phyloP scores from a whole-genome alignment of 192 early-diverging fungal species.

The Entomortierella parvispora region DNA sequence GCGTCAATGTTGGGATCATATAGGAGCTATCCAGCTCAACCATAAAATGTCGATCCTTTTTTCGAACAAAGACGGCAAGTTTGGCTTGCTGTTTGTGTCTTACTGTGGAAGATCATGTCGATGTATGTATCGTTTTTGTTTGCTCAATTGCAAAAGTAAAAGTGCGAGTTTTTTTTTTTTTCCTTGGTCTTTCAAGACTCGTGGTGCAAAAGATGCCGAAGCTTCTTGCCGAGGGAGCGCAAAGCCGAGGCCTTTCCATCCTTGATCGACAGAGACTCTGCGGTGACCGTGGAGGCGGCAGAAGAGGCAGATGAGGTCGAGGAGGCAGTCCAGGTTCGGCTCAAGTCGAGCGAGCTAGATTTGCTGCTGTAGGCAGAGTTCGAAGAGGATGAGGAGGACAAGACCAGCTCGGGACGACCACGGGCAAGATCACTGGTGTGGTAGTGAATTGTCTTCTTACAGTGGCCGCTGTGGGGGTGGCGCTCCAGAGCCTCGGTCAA shows the following conservation, averaged over 20 bases:
- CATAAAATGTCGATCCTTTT: too few species aligned
- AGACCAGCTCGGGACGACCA: constrained; percentile 1
- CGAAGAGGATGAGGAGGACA: background rate
- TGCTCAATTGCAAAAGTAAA: background rate
- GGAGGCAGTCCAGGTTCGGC: background rate
- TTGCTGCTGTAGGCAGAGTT: background rate
- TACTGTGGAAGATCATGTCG: too few species aligned
- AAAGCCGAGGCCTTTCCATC: background rate
- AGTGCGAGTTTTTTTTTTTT: background rate
- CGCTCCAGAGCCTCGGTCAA: background rate
- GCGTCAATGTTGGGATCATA: too few species aligned
- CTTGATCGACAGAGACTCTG: background rate
- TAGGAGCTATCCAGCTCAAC: too few species aligned
- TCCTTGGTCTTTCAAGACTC: background rate
- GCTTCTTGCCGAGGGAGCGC: constrained; percentile 10
- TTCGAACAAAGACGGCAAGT: too few species aligned
- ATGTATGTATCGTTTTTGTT: too few species aligned
- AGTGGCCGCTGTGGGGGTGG: constrained; percentile 4
- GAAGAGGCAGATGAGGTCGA: background rate
- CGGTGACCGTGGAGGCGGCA: background rate
- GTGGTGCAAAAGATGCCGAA: constrained; percentile 10
- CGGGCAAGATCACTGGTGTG: constrained; percentile 23
- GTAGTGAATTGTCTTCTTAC: constrained; percentile 8
- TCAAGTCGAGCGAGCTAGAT: background rate
- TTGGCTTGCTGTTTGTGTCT: too few species aligned